Conservation (phyloP, 768 basidiomycete genomes). For the Collybia mongolica region DNA sequence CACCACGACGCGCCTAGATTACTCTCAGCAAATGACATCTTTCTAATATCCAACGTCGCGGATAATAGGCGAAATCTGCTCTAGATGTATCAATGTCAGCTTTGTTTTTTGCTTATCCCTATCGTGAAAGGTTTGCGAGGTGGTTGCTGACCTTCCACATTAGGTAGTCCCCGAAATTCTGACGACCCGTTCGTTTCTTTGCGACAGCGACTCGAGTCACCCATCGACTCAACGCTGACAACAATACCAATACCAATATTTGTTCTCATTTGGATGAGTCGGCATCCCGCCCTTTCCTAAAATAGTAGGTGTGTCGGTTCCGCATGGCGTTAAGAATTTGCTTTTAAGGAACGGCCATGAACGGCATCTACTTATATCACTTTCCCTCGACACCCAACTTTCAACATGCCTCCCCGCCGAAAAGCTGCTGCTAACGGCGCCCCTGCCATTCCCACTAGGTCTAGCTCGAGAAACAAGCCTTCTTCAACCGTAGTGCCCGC, state of each 20-base stretch:
- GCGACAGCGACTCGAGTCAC: no score
- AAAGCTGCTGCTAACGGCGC: conserved; percentile 32
- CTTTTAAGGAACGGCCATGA: conserved; percentile 11
- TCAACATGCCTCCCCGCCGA: conserved; percentile 45
- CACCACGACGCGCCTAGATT: no score
- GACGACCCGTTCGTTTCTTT: no score
- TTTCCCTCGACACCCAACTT: conserved; percentile 3
- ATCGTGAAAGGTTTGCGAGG: no score
- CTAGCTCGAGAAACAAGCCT: conserved; percentile 35
- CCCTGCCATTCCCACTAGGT: conserved; percentile 30
- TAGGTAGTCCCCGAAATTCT: no score
- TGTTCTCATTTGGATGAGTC: not conserved
- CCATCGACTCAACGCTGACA: no score
- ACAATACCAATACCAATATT: not conserved
- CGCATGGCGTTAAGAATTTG: conserved; percentile 12
- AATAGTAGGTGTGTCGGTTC: conserved; percentile 7
- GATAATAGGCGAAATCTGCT: no score
- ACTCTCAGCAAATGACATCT: no score
- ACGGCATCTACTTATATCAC: conserved; percentile 8
- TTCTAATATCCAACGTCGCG: no score
- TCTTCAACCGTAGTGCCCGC: conserved; percentile 21
- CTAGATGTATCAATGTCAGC: no score
- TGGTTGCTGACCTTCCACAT: no score
- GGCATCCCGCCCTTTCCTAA: conserved; percentile 11
- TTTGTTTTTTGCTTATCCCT: no score